Evolutionary conservation across 257 asterid species (phyloP).

Genomic region (Echium plantagineum): DNA sequence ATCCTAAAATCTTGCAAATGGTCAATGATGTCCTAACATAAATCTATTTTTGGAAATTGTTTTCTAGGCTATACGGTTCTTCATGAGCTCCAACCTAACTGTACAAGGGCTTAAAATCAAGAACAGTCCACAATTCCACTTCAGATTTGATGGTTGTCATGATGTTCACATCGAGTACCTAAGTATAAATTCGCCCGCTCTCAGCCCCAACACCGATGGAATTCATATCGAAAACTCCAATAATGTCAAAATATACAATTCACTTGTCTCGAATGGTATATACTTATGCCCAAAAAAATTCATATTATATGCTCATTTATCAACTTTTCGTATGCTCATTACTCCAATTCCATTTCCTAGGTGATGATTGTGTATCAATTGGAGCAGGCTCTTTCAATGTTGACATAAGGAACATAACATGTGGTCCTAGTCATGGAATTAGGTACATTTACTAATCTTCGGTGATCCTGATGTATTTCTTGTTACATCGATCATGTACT

Average conservation of each 20-base stretch:
- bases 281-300: neutral
- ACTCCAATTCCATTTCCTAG: conserved; percentile 17
- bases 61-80: conserved; percentile 63
- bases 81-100: conserved; percentile 57
- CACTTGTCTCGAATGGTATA: conserved; percentile 60
- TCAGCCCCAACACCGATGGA: conserved; percentile 88
- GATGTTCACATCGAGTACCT: conserved; percentile 48
- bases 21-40: too few species aligned
- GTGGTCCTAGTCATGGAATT: conserved; percentile 95
- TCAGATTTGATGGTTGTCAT: conserved; percentile 62
- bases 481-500: too few species aligned
- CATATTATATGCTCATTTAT: neutral
- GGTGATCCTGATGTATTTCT: too few species aligned
- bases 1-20: too few species aligned
- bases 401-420: conserved; percentile 71
- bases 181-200: conserved; percentile 44
- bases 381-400: conserved; percentile 81
- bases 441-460: conserved; percentile 33
- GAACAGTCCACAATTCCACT: conserved; percentile 86
- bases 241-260: conserved; percentile 52
- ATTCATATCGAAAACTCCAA: conserved; percentile 71
- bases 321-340: conserved; percentile 5
- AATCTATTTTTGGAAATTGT: neutral
- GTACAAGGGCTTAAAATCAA: conserved; percentile 45
- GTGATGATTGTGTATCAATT: conserved; percentile 95